Evolutionary conservation across 331 rosid species (phyloP), one percentile per base, ranked within the genome.

Genomic region (Malus hybrid): DNA sequence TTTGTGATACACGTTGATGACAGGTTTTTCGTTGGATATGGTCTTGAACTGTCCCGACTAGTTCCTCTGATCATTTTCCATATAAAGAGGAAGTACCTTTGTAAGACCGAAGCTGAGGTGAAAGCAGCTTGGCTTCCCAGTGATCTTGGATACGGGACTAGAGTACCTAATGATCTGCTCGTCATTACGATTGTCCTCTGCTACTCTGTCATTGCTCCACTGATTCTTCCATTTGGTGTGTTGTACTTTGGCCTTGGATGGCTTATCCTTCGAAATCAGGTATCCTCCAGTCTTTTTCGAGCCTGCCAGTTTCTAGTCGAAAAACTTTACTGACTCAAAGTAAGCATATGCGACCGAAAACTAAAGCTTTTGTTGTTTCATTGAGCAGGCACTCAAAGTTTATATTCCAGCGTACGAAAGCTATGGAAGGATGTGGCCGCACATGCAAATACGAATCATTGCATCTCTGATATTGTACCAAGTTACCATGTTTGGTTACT

Each of bases 351-450:
- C 27, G 1, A 10, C 5, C 29, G 10, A 27, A 27, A 42, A 10
- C 54, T 24, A 9, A 60, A 27, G 3, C 12, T 27, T 64, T 19
- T 64, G 2, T 14, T 63, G 20, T 65, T 75, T 24, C 4, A 48
- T 36, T 34, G 68, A 10, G 75, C 90, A 95, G 97, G 97, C 88
- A 44, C 90, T 95, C 61, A 95, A 90, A 80, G 99, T 95, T 6
- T 90, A 92, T 62, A 92, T 90, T 76, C 97, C 99, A 46, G 19
- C 91, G 1, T 95, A 86, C 62, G 99, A 92, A 82, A 89, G 93
- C 62, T 73, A 92, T 68, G 99, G 99, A 82, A 92, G 88, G 82
- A 81, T 95, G 85, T 95, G 99, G 99, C 99, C 99, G 0, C 97
- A 95, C 90, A 73, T 95, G 24, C 67, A 70, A 75, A 60, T 65